Percentiles rank a stretch among this genome's conserved stretches.
Evolutionary conservation across 768 basidiomycete species (phyloP).

Genomic region (Tricholoma terreum): DNA sequence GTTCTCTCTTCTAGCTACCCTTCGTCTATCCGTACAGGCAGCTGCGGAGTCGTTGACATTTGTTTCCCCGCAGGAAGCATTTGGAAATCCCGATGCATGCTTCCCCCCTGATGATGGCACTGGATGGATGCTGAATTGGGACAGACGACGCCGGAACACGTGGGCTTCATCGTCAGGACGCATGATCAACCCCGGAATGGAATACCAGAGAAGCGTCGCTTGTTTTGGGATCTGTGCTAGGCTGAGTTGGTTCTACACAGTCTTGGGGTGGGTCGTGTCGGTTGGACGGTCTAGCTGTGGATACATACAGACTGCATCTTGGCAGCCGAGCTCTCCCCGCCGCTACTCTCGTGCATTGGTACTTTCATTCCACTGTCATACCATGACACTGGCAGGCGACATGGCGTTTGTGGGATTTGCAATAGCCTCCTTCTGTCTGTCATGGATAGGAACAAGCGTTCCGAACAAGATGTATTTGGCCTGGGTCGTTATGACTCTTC

Average conservation of each 20-base stretch:
- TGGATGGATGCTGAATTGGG: constrained; percentile 28
- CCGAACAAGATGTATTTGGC: constrained; percentile 39
- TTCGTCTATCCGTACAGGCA: constrained; percentile 27
- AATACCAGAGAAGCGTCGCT: constrained; percentile 53
- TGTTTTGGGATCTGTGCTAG: constrained; percentile 16
- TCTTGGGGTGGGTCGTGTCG: constrained; percentile 3
- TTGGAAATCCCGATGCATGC: constrained; percentile 12
- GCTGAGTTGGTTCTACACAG: constrained; percentile 44
- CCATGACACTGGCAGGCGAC: not conserved
- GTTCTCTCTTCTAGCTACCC: constrained; percentile 15
- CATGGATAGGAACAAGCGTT: constrained; percentile 23
- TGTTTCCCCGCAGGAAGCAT: constrained; percentile 21
- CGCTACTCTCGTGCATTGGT: constrained; percentile 25
- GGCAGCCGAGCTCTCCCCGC: constrained; percentile 19
- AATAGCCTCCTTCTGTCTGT: constrained; percentile 3
- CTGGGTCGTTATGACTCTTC: constrained; percentile 44
- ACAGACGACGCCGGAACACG: constrained; percentile 48
- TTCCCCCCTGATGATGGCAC: constrained; percentile 14
- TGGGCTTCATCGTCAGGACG: constrained; percentile 27
- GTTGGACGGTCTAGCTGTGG: constrained; percentile 9
- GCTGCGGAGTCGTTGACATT: constrained; percentile 12
- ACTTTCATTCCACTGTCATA: constrained; percentile 10
- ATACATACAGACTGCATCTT: constrained; percentile 10
- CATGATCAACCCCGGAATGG: constrained; percentile 13
- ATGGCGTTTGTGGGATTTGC: constrained; percentile 2